Evolutionary conservation across 371 early-diverging fungal genomes (phyloP), one percentile per base, ranked within the genome.

Genomic region (Mucor racemosus): DNA sequence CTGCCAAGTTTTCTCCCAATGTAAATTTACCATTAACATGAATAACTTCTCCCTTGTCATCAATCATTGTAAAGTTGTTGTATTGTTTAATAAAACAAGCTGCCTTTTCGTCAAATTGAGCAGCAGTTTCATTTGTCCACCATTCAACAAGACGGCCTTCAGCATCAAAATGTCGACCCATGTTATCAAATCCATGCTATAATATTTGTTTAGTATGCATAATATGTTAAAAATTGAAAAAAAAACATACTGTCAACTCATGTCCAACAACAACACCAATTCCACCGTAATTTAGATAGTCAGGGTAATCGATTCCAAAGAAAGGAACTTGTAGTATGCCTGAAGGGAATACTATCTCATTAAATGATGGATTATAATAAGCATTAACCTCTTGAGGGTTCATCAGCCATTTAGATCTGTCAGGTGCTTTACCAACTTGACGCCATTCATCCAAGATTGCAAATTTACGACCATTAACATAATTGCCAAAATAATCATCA

Each of bases 1-100:
- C 93, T 4, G 93, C 91, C 59, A 93, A 67, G 70, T 90, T 92
- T 69, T 90, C 91, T 36, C 84, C 84, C 41, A 90, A 66, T 0
- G 90, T 91, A n/a, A 84, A 58, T 62, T 69, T 68, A n/a, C 89
- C 86, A 62, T 86, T 79, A 33, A 88, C 74, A 60, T 72, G 46
- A 17, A 67, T 64, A 1, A 55, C 60, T 50, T 68, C 61, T 33
- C 68, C 78, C 39, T 64, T 66, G 42, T 66, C 75, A 35, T 62
- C 76, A 36, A 65, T 42, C 38, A 84, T 67, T 1, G 74, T 75
- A 68, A 77, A 88, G 19, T 80, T 80, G 34, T 69, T 69, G 67
- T 89, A 91, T 65, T 89, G 89, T 3, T 88, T 69, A 9, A 88
- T 74, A 73, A 88, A 91, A 74, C 91, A 89, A 56, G 79, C 62